A percentile compares a stretch with the other conserved stretches of the same genome.
Evolutionary conservation across 2,329 filamentous ascomycete species (phyloP).

Genomic region (Alternaria brassicicola): DNA sequence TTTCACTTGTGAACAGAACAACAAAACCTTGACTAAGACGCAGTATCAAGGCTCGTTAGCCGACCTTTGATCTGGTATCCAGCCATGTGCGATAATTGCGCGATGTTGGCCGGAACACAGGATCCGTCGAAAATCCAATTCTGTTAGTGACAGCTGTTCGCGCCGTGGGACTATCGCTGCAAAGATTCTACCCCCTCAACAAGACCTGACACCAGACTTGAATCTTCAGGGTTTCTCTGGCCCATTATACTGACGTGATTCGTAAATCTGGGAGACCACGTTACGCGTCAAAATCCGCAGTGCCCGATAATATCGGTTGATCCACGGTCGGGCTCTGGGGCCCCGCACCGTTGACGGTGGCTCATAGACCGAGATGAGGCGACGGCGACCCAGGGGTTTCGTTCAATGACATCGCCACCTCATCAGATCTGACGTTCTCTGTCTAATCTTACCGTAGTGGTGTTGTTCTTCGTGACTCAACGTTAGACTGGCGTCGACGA

Average conservation of each 20-base stretch:
- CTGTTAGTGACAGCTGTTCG: not conserved
- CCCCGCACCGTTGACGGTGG: slow-evolving; percentile 29
- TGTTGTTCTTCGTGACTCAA: not conserved
- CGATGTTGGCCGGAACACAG: slow-evolving; percentile 15
- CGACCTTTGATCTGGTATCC: not conserved
- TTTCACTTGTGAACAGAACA: slow-evolving; percentile 5
- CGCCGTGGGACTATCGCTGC: not conserved
- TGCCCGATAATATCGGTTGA: slow-evolving; percentile 16
- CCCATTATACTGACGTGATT: slow-evolving; percentile 18
- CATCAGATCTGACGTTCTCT: not conserved
- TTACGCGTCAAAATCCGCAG: slow-evolving; percentile 20
- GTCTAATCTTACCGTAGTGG: slow-evolving; percentile 2
- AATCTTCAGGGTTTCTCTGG: slow-evolving; percentile 5
- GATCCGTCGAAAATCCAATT: not conserved
- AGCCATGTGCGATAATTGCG: slow-evolving; percentile 12
- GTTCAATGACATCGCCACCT: slow-evolving; percentile 21
- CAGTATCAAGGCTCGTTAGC: slow-evolving; percentile 13
- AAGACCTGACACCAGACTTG: not conserved
- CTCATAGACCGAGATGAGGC: slow-evolving; percentile 27
- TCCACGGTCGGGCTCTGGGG: slow-evolving; percentile 31
- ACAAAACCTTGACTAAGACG: slow-evolving; percentile 1
- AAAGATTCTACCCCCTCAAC: not conserved
- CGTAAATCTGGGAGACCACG: slow-evolving; percentile 9
- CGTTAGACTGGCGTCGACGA: not conserved
- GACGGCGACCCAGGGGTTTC: slow-evolving; percentile 18